phyloP scores from a whole-genome alignment of 106 monocot species.

The Dendrobium chrysotoxum region DNA sequence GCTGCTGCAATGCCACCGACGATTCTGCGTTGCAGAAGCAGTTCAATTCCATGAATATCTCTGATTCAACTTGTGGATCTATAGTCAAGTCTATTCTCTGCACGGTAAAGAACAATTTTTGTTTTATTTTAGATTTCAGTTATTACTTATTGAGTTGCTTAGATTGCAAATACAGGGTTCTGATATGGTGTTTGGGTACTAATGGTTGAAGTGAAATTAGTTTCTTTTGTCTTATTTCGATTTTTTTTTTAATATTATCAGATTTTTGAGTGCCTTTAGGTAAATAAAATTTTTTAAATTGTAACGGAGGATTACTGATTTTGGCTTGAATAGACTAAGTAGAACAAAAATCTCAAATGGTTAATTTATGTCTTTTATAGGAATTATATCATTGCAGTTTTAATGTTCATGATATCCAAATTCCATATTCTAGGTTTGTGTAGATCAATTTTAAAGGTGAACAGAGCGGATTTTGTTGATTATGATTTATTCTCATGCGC shows the following conservation, averaged over 20 bases:
- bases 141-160: background rate
- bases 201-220: slow-evolving; percentile 5
- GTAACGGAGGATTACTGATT: background rate
- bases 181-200: background rate
- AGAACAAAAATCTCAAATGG: background rate
- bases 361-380: background rate
- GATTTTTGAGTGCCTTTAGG: background rate
- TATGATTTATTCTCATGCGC: background rate
- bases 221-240: background rate
- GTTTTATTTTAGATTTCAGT: background rate
- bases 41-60: slow-evolving; percentile 61
- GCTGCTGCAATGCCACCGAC: slow-evolving; percentile 64
- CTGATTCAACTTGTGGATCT: slow-evolving; percentile 46
- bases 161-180: background rate
- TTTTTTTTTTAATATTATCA: background rate
- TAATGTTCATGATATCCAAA: background rate
- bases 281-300: background rate
- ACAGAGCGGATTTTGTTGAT: no score
- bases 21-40: slow-evolving; percentile 43
- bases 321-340: background rate
- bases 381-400: background rate
- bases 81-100: slow-evolving; percentile 51
- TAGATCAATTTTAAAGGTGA: background rate
- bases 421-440: background rate
- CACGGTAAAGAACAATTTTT: slow-evolving; percentile 32